Conservation (phyloP, 805 yeast genomes). For the Cyberlindnera mrakii region DNA sequence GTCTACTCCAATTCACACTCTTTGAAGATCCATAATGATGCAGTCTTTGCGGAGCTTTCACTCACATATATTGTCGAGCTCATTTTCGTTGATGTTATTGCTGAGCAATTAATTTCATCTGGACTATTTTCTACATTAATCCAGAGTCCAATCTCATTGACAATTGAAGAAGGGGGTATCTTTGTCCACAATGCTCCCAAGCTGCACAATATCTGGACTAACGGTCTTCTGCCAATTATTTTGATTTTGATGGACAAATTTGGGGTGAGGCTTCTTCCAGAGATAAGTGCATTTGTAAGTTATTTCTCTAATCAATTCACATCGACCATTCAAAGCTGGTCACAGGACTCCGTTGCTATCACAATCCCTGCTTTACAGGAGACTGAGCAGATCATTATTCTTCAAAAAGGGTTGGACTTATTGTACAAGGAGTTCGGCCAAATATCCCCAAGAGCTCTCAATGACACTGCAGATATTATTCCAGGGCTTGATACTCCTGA, state of each 20-base stretch:
- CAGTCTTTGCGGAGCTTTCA: constrained; percentile 65
- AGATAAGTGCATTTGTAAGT: constrained; percentile 54
- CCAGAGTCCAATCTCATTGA: constrained; percentile 67
- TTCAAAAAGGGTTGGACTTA: constrained; percentile 51
- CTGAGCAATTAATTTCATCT: constrained; percentile 54
- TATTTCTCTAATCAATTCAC: constrained; percentile 63
- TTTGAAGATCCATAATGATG: constrained; percentile 54
- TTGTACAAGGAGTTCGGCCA: constrained; percentile 48
- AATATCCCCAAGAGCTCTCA: constrained; percentile 14
- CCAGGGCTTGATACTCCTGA: constrained; percentile 59
- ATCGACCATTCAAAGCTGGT: constrained; percentile 64
- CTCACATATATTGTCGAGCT: constrained; percentile 65
- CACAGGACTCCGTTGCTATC: constrained; percentile 45
- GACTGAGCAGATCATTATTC: constrained; percentile 59
- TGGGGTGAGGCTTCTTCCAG: constrained; percentile 59
- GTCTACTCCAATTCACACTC: constrained; percentile 65
- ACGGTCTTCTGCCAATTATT: constrained; percentile 68
- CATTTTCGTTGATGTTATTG: constrained; percentile 53
- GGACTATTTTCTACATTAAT: constrained; percentile 65
- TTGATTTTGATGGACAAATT: constrained; percentile 54
- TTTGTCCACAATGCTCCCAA: constrained; percentile 45
- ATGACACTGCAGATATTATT: constrained; percentile 27
- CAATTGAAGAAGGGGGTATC: constrained; percentile 61
- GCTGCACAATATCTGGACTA: constrained; percentile 78
- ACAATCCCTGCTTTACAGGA: constrained; percentile 49